Percentiles rank a stretch among this genome's conserved stretches.
These are phyloP conservation scores for Pythium biforme DNA, from an alignment of 352 stramenopile genomes.

Conservation along the genomic window DNA sequence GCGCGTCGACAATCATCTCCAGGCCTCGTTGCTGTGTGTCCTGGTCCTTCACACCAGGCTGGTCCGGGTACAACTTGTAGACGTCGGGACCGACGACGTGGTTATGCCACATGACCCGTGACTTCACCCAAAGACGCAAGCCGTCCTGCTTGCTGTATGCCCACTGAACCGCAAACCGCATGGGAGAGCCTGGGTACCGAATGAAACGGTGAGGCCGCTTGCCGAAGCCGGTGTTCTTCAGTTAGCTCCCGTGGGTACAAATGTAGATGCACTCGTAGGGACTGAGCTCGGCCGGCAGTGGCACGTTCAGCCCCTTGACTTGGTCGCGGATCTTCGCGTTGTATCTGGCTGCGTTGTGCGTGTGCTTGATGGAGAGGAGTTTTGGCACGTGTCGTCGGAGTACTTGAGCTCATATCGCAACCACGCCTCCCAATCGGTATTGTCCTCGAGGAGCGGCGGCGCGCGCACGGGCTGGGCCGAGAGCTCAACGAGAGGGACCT, in stretches of 20 bases:
- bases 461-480: background rate
- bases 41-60: background rate
- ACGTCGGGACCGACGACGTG: background rate
- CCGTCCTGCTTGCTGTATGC: background rate
- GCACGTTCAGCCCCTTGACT: background rate
- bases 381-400: background rate
- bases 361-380: background rate
- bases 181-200: background rate
- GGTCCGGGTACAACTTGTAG: background rate
- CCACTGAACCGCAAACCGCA: background rate
- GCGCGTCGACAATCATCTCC: background rate
- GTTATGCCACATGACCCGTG: background rate
- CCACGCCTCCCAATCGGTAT: background rate
- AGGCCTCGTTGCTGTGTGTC: background rate
- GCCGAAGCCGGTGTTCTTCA: background rate
- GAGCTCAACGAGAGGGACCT: background rate
- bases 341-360: background rate
- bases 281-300: background rate
- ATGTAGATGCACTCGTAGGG: conserved; percentile 1
- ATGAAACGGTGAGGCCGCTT: background rate
- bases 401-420: background rate
- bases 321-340: background rate
- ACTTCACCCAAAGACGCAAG: conserved; percentile 2
- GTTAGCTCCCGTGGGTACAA: background rate
- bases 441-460: background rate